Evolutionary conservation across 495 filamentous ascomycete genomes (phyloP).

Genomic region (Xylaria telfairii): DNA sequence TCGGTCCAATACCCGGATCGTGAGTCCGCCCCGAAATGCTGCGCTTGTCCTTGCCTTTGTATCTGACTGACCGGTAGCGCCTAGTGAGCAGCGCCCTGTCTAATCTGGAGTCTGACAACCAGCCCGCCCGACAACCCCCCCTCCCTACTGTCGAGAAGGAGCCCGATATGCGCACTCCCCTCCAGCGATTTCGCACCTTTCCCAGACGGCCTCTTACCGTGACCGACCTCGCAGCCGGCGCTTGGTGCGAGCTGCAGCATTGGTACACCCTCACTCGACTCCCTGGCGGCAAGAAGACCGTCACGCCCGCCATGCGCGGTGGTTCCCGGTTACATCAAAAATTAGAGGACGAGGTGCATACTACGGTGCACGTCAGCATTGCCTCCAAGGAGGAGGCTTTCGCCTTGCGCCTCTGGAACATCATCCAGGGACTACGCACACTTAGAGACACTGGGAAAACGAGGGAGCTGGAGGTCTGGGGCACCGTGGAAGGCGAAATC

Average conservation of each 20-base stretch:
- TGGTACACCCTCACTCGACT: slow-evolving; percentile 80
- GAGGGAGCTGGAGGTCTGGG: slow-evolving; percentile 94
- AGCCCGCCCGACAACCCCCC: slow-evolving; percentile 9
- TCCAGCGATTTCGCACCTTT: slow-evolving; percentile 76
- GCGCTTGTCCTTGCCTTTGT: background rate
- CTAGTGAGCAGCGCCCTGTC: slow-evolving; percentile 64
- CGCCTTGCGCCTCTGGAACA: slow-evolving; percentile 88
- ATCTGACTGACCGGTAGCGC: slow-evolving; percentile 66
- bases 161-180: slow-evolving; percentile 47
- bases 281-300: slow-evolving; percentile 68
- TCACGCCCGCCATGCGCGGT: slow-evolving; percentile 81
- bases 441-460: slow-evolving; percentile 81
- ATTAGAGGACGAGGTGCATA: slow-evolving; percentile 85
- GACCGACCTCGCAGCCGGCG: slow-evolving; percentile 82
- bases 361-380: slow-evolving; percentile 72
- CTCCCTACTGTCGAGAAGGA: slow-evolving; percentile 2
- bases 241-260: slow-evolving; percentile 97
- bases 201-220: slow-evolving; percentile 86
- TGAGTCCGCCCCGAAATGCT: slow-evolving; percentile 38
- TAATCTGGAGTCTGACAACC: slow-evolving; percentile 18
- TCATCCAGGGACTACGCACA: slow-evolving; percentile 81
- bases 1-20: slow-evolving; percentile 53
- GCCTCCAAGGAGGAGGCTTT: slow-evolving; percentile 79
- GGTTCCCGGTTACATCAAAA: slow-evolving; percentile 79
- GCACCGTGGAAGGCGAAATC: slow-evolving; percentile 77